Evolutionary conservation across 2,329 filamentous ascomycete species (phyloP).

Genomic region (Cladophialophora carrionii): DNA sequence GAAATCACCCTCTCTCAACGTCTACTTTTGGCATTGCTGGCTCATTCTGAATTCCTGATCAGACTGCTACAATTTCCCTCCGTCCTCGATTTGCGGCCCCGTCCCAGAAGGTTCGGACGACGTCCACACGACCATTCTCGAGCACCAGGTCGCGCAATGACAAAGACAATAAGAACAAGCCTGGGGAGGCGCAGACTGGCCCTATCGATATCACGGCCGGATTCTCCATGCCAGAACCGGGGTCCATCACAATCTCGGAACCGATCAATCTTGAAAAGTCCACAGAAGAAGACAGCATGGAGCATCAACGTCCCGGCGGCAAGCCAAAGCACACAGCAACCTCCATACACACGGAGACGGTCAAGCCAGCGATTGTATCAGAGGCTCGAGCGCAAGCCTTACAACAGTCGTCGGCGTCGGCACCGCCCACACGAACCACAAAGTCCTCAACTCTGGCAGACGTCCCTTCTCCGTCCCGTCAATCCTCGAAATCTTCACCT

Average conservation of each 20-base stretch:
- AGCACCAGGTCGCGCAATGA: constrained; percentile 19
- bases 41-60: constrained; percentile 2
- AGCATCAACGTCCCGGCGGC: no score
- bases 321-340: constrained; percentile 10
- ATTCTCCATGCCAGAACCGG: constrained; percentile 30
- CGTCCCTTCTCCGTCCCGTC: neutral
- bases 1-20: neutral
- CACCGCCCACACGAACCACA: neutral
- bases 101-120: neutral
- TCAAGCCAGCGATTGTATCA: neutral
- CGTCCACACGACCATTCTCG: constrained; percentile 14
- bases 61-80: constrained; percentile 9
- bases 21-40: neutral
- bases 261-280: constrained; percentile 5
- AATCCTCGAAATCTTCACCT: neutral
- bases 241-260: constrained; percentile 23
- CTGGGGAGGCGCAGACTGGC: neutral
- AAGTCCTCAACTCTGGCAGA: neutral
- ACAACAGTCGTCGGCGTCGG: constrained; percentile 1
- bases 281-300: neutral
- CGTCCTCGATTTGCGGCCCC: constrained; percentile 13
- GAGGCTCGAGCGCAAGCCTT: constrained; percentile 9
- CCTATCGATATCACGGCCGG: constrained; percentile 32
- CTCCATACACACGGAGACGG: constrained; percentile 1
- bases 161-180: constrained; percentile 5